Percentiles rank a stretch among this genome's conserved stretches.
Evolutionary conservation across 768 basidiomycete species (phyloP).

Genomic region (Boletellus emodensis): DNA sequence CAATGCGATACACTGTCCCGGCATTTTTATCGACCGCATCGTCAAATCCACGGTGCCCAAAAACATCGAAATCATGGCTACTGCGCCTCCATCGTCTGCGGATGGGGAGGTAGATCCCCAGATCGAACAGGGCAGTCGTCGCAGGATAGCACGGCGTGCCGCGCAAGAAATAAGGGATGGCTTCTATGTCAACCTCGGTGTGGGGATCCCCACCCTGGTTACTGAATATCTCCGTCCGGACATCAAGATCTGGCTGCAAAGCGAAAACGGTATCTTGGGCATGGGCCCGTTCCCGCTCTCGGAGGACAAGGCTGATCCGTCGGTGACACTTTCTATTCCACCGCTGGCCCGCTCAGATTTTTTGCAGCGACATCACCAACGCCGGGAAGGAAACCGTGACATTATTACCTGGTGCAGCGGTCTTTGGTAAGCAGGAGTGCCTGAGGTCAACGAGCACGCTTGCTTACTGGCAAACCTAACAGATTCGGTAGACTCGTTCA

Average conservation of each 20-base stretch:
- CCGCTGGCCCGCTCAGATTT: slow-evolving; percentile 29
- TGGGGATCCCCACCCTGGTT: slow-evolving; percentile 87
- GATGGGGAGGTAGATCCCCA: slow-evolving; percentile 44
- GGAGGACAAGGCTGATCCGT: slow-evolving; percentile 74
- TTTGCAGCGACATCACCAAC: slow-evolving; percentile 75
- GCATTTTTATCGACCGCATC: slow-evolving; percentile 81
- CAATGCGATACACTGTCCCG: slow-evolving; percentile 76
- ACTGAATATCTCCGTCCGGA: slow-evolving; percentile 67
- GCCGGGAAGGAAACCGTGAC: slow-evolving; percentile 94
- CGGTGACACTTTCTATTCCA: slow-evolving; percentile 25
- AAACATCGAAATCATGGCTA: slow-evolving; percentile 65
- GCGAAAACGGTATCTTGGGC: slow-evolving; percentile 84
- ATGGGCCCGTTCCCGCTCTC: slow-evolving; percentile 79
- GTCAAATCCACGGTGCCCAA: slow-evolving; percentile 73
- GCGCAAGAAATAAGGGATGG: slow-evolving; percentile 40
- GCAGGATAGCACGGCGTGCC: slow-evolving; percentile 59
- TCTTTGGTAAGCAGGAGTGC: slow-evolving; percentile 77
- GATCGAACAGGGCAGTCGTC: slow-evolving; percentile 50
- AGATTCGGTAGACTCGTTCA: slow-evolving; percentile 87
- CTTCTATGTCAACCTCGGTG: slow-evolving; percentile 81
- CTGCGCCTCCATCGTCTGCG: slow-evolving; percentile 44
- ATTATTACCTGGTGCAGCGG: slow-evolving; percentile 80
- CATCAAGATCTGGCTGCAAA: slow-evolving; percentile 79
- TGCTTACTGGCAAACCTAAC: slow-evolving; percentile 21
- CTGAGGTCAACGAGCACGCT: neutral